phyloP scores from a whole-genome alignment of 345 rosid species.

The Xanthoceras sorbifolium region DNA sequence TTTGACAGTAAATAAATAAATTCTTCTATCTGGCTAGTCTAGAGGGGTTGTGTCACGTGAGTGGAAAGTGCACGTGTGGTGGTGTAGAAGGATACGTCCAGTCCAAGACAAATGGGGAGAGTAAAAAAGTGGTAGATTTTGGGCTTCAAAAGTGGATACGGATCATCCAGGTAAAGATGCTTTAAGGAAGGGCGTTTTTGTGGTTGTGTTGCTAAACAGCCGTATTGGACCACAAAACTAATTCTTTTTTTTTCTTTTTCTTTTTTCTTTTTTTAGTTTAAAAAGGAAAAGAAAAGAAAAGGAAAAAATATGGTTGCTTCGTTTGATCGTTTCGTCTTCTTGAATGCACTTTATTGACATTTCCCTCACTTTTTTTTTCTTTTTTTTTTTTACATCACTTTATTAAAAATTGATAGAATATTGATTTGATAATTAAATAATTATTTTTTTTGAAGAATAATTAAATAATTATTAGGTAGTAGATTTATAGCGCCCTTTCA shows the following conservation, averaged over 20 bases:
- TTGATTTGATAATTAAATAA: neutral
- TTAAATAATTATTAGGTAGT: too few species aligned
- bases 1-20: neutral
- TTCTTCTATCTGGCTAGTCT: neutral
- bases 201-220: slow-evolving; percentile 24
- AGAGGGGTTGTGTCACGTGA: slow-evolving; percentile 39
- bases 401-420: slow-evolving; percentile 3
- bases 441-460: too few species aligned
- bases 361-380: too few species aligned
- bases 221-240: slow-evolving; percentile 27
- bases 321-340: slow-evolving; percentile 29
- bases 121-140: slow-evolving; percentile 9
- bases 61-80: slow-evolving; percentile 40
- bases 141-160: slow-evolving; percentile 44
- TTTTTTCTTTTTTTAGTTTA: neutral
- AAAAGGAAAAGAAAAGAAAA: slow-evolving; percentile 10
- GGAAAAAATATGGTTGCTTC: slow-evolving; percentile 22
- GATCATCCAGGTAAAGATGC: slow-evolving; percentile 47
- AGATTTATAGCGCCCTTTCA: too few species aligned
- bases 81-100: slow-evolving; percentile 32
- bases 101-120: slow-evolving; percentile 17
- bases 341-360: slow-evolving; percentile 25
- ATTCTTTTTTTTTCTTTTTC: neutral
- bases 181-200: slow-evolving; percentile 21
- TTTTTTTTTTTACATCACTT: slow-evolving; percentile 24